A percentile compares a stretch with the other conserved stretches of the same genome.
Conservation (phyloP, 164 flowering plant species). For the Stephania japonica region DNA sequence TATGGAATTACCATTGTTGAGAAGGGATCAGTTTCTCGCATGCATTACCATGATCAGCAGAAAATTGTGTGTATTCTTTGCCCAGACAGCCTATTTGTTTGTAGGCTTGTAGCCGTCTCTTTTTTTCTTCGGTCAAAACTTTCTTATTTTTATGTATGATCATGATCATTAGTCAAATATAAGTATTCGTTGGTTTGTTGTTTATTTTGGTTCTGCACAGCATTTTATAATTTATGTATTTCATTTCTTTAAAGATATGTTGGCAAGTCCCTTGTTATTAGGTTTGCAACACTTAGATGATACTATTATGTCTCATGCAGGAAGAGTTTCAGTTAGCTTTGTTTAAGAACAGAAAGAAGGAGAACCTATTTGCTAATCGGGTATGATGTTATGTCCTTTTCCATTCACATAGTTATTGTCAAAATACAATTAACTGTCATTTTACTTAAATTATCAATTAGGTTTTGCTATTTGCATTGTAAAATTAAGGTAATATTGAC, state of each 20-base stretch:
- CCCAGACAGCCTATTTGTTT: no score
- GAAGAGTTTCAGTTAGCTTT: constrained; percentile 93
- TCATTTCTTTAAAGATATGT: neutral
- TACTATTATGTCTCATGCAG: constrained; percentile 36
- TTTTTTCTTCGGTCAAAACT: no score
- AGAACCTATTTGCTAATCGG: constrained; percentile 90
- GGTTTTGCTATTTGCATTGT: neutral
- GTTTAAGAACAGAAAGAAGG: constrained; percentile 84
- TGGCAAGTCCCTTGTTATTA: neutral
- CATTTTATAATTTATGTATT: no score
- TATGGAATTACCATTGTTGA: no score
- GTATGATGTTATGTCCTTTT: constrained; percentile 32
- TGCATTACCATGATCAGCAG: no score
- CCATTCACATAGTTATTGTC: neutral
- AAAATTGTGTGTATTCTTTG: no score
- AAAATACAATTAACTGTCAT: constrained; percentile 2
- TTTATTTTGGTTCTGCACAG: no score
- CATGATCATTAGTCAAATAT: no score
- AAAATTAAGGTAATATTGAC: neutral
- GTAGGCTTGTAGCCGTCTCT: no score
- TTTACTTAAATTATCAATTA: neutral
- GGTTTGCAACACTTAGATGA: neutral
- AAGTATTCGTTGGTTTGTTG: no score
- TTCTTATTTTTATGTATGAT: no score
- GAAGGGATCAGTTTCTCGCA: no score